Percentiles rank a stretch among this genome's conserved stretches.
Evolutionary conservation across 2,329 filamentous ascomycete species (phyloP).

Genomic region (Pseudogymnoascus sp.): DNA sequence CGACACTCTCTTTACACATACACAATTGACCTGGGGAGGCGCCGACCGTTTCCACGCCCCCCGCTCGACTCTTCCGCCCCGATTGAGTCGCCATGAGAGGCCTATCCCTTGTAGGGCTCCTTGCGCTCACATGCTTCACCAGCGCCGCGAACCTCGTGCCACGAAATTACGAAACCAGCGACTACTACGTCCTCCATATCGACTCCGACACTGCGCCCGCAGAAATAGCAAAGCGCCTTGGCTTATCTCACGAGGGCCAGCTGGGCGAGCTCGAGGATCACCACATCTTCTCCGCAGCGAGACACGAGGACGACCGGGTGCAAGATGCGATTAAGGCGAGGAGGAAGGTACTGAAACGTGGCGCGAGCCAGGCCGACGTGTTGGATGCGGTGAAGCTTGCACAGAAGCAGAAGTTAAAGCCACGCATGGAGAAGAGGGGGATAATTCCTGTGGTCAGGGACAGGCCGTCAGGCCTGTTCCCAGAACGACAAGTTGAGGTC

Average conservation of each 20-base stretch:
- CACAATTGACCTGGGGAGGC: not conserved
- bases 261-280: conserved; percentile 72
- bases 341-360: conserved; percentile 51
- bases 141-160: conserved; percentile 40
- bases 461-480: conserved; percentile 15
- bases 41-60: not conserved
- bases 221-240: conserved; percentile 62
- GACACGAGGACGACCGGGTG: conserved; percentile 50
- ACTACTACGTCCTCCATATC: conserved; percentile 91
- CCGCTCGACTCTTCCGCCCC: not conserved
- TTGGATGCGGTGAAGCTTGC: conserved; percentile 70
- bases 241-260: conserved; percentile 70
- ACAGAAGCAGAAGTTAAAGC: conserved; percentile 64
- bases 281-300: conserved; percentile 73
- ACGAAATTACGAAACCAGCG: conserved; percentile 69
- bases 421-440: conserved; percentile 48
- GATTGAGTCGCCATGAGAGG: conserved; percentile 25
- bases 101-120: conserved; percentile 43
- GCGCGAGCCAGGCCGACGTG: conserved; percentile 42
- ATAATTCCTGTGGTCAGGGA: conserved; percentile 20
- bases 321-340: conserved; percentile 43
- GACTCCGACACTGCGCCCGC: conserved; percentile 55
- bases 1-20: not conserved
- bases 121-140: conserved; percentile 41
- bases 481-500: conserved; percentile 17